phyloP scores from a whole-genome alignment of 129 eudicot genomes.

The Lactuca saligna region DNA sequence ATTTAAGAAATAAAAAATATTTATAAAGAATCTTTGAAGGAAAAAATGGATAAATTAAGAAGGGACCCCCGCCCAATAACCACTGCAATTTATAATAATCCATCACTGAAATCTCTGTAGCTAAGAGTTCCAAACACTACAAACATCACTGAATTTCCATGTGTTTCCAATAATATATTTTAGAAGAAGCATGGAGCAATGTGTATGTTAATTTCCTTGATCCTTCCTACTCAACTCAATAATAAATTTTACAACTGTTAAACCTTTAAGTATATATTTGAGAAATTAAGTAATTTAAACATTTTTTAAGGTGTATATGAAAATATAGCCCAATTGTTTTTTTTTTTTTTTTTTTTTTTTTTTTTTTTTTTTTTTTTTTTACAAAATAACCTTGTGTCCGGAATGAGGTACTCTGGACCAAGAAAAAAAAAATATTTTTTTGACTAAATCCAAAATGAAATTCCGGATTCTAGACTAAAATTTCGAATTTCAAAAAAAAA shows the following conservation, averaged over 20 bases:
- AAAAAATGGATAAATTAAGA: background rate
- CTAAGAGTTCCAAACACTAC: slow-evolving; percentile 23
- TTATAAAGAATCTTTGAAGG: slow-evolving; percentile 8
- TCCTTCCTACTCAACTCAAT: background rate
- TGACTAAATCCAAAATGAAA: too few relatives aligned
- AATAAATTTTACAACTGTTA: background rate
- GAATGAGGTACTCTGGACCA: too few relatives aligned
- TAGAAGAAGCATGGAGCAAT: slow-evolving; percentile 16
- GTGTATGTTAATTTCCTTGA: slow-evolving; percentile 18
- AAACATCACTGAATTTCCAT: slow-evolving; percentile 27
- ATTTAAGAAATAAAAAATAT: background rate
- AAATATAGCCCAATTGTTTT: too few relatives aligned
- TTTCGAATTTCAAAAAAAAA: too few relatives aligned
- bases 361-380: too few relatives aligned
- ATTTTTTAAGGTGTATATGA: too few relatives aligned
- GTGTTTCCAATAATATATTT: slow-evolving; percentile 24
- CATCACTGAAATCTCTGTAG: slow-evolving; percentile 29
- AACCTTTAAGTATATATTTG: background rate
- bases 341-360: too few relatives aligned
- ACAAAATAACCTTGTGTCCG: too few relatives aligned
- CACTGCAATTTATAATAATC: slow-evolving; percentile 26
- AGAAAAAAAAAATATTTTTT: too few relatives aligned
- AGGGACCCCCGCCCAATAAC: slow-evolving; percentile 4
- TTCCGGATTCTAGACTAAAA: too few relatives aligned
- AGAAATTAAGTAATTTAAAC: background rate